Percentiles rank a stretch among this genome's conserved stretches.
These are phyloP conservation scores for Dictyostelium intermedium DNA, from an alignment of 78 protist species.

Conservation along the genomic window DNA sequence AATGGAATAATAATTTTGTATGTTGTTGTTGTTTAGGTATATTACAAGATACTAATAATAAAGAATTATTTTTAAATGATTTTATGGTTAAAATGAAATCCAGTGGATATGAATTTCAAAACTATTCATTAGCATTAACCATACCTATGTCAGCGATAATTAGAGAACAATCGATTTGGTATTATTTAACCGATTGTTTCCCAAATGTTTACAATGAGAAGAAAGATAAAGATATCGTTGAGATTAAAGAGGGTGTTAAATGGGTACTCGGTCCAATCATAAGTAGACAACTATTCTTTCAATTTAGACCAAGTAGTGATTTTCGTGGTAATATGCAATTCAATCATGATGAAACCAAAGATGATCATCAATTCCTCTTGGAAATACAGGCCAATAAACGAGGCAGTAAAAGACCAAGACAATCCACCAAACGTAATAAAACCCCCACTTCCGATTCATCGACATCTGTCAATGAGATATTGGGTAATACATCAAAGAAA, in stretches of 20 bases:
- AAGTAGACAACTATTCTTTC: neutral
- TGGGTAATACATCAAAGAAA: neutral
- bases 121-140: constrained; percentile 37
- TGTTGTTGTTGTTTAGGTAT: constrained; percentile 56
- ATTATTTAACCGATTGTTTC: neutral
- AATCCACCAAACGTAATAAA: neutral
- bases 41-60: constrained; percentile 32
- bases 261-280: constrained; percentile 75
- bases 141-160: constrained; percentile 16
- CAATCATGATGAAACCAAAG: constrained; percentile 24
- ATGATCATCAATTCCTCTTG: constrained; percentile 12
- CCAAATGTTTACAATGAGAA: neutral
- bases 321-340: constrained; percentile 42
- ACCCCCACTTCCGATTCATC: neutral
- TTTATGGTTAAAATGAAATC: constrained; percentile 15
- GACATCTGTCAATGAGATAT: neutral
- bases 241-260: constrained; percentile 70
- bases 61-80: neutral
- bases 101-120: constrained; percentile 38
- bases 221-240: neutral
- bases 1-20: neutral
- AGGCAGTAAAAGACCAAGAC: neutral
- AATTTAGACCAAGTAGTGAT: constrained; percentile 37
- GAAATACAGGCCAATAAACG: neutral
- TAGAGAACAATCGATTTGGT: constrained; percentile 56